These are phyloP conservation scores for Ceratocystis alfenasii DNA, from an alignment of 2,329 filamentous ascomycete species.

Conservation along the genomic window DNA sequence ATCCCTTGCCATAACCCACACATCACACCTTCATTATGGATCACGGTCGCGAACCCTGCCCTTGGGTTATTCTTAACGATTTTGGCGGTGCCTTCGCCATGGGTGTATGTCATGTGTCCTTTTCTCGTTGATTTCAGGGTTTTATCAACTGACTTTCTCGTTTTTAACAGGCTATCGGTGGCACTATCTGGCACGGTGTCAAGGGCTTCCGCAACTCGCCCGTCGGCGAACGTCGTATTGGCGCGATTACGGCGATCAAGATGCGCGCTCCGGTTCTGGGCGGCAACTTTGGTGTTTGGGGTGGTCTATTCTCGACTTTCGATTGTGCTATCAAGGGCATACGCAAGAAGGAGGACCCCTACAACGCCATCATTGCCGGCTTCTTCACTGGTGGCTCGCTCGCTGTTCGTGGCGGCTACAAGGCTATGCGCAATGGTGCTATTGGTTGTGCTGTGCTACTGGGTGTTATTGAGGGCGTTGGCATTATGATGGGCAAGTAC, in stretches of 20 bases:
- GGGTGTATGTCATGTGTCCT: slow-evolving; percentile 53
- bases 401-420: slow-evolving; percentile 81
- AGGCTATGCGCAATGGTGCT: slow-evolving; percentile 85
- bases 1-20: background rate
- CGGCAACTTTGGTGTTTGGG: slow-evolving; percentile 97
- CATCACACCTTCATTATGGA: slow-evolving; percentile 49
- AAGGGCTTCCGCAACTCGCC: slow-evolving; percentile 87
- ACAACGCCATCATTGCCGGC: slow-evolving; percentile 93
- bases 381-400: slow-evolving; percentile 93
- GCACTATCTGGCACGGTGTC: slow-evolving; percentile 89
- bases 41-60: slow-evolving; percentile 93
- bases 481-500: slow-evolving; percentile 90
- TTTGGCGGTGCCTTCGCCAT: slow-evolving; percentile 95
- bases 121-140: background rate
- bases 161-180: slow-evolving; percentile 51
- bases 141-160: slow-evolving; percentile 25
- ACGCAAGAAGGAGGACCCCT: slow-evolving; percentile 93
- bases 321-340: slow-evolving; percentile 94
- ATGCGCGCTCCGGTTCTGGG: slow-evolving; percentile 90
- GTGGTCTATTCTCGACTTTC: slow-evolving; percentile 87
- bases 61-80: slow-evolving; percentile 92
- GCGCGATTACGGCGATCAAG: slow-evolving; percentile 93
- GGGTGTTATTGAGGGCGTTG: slow-evolving; percentile 93
- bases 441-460: slow-evolving; percentile 92
- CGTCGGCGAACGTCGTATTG: slow-evolving; percentile 89